phyloP scores from a whole-genome alignment of 192 early-diverging fungal species.

The Podila horticola region DNA sequence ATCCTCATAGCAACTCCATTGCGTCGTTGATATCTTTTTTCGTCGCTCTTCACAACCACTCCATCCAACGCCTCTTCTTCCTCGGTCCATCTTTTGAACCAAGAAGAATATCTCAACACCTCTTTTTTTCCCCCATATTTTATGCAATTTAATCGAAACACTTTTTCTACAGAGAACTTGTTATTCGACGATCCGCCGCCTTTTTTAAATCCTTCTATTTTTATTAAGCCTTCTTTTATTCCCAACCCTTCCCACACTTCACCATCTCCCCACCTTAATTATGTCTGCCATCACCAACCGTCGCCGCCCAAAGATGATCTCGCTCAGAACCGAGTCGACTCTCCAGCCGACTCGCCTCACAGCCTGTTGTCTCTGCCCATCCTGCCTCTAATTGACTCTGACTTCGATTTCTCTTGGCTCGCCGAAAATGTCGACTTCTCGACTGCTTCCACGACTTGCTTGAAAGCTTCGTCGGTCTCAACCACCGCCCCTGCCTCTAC shows the following conservation, averaged over 20 bases:
- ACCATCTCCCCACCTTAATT: constrained; percentile 7
- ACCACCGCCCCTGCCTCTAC: constrained; percentile 34
- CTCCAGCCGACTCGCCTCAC: not conserved
- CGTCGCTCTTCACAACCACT: not conserved
- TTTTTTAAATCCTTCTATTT: constrained; percentile 17
- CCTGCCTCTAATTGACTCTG: not conserved
- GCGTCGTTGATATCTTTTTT: not conserved
- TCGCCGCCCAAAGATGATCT: constrained; percentile 4
- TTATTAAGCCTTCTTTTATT: constrained; percentile 28
- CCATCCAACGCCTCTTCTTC: constrained; percentile 3
- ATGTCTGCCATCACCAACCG: constrained; percentile 13
- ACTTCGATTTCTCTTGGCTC: constrained; percentile 1
- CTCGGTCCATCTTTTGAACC: constrained; percentile 5
- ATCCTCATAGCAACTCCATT: not conserved
- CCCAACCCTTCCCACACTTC: constrained; percentile 11
- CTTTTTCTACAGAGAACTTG: constrained; percentile 27
- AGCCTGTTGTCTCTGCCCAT: not conserved
- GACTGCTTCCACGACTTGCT: not conserved
- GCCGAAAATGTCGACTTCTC: not conserved
- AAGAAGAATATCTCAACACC: not conserved
- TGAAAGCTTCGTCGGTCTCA: constrained; percentile 5
- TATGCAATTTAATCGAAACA: constrained; percentile 25
- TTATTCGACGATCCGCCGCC: constrained; percentile 41
- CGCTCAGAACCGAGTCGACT: constrained; percentile 6
- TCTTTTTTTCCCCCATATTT: constrained; percentile 3